Conservation (phyloP, 192 early-diverging fungal genomes). For the Coemansia sp. region DNA sequence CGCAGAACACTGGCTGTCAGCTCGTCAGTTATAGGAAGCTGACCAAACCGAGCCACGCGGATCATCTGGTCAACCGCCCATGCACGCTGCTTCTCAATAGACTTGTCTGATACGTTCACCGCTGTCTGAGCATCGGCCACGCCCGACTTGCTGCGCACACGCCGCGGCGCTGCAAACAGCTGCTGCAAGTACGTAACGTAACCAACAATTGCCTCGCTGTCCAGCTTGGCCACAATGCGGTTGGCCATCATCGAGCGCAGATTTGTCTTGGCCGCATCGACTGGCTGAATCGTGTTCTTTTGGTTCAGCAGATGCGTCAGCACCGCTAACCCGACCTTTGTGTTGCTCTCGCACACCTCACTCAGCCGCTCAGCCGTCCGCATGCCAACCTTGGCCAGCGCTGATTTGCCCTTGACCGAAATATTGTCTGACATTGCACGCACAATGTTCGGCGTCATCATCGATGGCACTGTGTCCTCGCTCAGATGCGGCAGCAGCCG, state of each 20-base stretch:
- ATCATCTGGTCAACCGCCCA: slow-evolving; percentile 87
- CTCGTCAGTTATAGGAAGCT: slow-evolving; percentile 72
- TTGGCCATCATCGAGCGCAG: slow-evolving; percentile 73
- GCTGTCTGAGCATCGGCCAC: slow-evolving; percentile 40
- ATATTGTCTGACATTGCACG: slow-evolving; percentile 84
- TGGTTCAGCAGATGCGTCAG: slow-evolving; percentile 80
- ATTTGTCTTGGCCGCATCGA: slow-evolving; percentile 65
- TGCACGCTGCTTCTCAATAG: slow-evolving; percentile 57
- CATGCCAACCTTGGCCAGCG: slow-evolving; percentile 74
- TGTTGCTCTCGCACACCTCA: slow-evolving; percentile 62
- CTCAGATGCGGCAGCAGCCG: slow-evolving; percentile 40
- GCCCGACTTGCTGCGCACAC: slow-evolving; percentile 12
- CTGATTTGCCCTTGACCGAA: slow-evolving; percentile 62
- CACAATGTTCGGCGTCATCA: slow-evolving; percentile 76
- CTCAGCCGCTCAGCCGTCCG: slow-evolving; percentile 37
- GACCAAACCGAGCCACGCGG: slow-evolving; percentile 65
- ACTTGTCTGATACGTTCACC: slow-evolving; percentile 19
- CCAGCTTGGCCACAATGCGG: slow-evolving; percentile 69
- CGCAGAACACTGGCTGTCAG: slow-evolving; percentile 65
- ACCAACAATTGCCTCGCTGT: slow-evolving; percentile 60
- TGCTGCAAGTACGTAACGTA: slow-evolving; percentile 74
- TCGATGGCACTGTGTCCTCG: slow-evolving; percentile 38
- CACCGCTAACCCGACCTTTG: slow-evolving; percentile 69
- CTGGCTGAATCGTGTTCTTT: slow-evolving; percentile 50
- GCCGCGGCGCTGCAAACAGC: slow-evolving; percentile 60